Evolutionary conservation across 106 monocot genomes (phyloP), one percentile per base, ranked within the genome.

Genomic region (Vanilla planifolia): DNA sequence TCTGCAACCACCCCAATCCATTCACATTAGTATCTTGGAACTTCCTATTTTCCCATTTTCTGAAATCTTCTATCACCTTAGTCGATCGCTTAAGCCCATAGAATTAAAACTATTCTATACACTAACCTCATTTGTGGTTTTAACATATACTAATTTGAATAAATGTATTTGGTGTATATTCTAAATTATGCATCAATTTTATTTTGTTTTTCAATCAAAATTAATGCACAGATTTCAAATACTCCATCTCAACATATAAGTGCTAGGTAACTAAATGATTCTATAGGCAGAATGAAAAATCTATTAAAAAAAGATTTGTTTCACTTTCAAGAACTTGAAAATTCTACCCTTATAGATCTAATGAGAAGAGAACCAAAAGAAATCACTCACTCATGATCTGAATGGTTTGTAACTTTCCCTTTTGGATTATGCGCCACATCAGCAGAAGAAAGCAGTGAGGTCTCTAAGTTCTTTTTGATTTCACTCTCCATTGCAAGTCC

Each of bases 361-460:
- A n/a, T n/a, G 3, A 53, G 29, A 30, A 3, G 14, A 30, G 32
- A 53, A 32, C 53, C 15, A 53, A 5, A 5, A 53, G 16, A 53
- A 29, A 32, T 3, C 8, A 30, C 53, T 53, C 32, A 53, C 53
- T 53, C 53, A 28, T 53, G 53, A 23, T 53, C 26, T 50, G 22
- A 24, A 50, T 10, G 20, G 23, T 25, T 8, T 50, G 50, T 2
- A 24, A 50, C 2, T 24, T 50, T 50, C 4, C 26, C 23, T 5
- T 50, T 25, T 50, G 50, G 26, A 50, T 50, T 22, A 50, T 50
- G 50, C 22, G 26, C 50, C 50, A 50, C 4, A 13, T 50, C 50
- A 24, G 22, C 32, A 32, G 14, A 32, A 53, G 53, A 53, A 15
- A 53, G 14, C 3, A 1, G 15, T 53, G 29, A 16, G 5, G 53